phyloP scores from a whole-genome alignment of 73 alveolate genomes.

The Uronychia setigera region DNA sequence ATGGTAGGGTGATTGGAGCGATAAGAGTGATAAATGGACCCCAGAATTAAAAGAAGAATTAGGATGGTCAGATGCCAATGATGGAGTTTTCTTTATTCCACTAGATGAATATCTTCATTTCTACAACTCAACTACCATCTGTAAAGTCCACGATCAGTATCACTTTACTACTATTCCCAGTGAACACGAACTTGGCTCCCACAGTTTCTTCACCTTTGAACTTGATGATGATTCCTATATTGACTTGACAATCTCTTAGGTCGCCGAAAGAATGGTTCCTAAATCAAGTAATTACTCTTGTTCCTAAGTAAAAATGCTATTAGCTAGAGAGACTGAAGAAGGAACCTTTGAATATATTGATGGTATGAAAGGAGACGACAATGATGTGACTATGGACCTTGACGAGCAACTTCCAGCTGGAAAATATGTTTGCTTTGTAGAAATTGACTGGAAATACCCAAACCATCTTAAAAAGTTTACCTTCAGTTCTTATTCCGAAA shows the following conservation, averaged over 20 bases:
- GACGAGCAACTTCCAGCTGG: conserved; percentile 29
- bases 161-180: conserved; percentile 31
- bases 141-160: conserved; percentile 10
- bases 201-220: conserved; percentile 26
- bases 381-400: not conserved
- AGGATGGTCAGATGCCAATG: conserved; percentile 75
- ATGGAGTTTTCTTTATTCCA: conserved; percentile 31
- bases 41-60: conserved; percentile 75
- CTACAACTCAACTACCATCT: conserved; percentile 32
- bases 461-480: conserved; percentile 11
- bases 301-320: conserved; percentile 28
- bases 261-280: conserved; percentile 62
- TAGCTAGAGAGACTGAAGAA: conserved; percentile 7
- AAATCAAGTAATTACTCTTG: conserved; percentile 67
- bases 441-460: conserved; percentile 44
- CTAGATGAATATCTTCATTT: conserved; percentile 28
- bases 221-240: conserved; percentile 32
- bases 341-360: not conserved
- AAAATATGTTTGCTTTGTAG: conserved; percentile 38
- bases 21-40: conserved; percentile 87
- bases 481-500: conserved; percentile 31
- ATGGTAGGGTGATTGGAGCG: conserved; percentile 97
- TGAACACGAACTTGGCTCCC: conserved; percentile 36
- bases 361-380: not conserved
- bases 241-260: conserved; percentile 24